Base-by-base conservation (phyloP, 2,329 filamentous ascomycete genomes). In the Bipolaris gigantea region DNA sequence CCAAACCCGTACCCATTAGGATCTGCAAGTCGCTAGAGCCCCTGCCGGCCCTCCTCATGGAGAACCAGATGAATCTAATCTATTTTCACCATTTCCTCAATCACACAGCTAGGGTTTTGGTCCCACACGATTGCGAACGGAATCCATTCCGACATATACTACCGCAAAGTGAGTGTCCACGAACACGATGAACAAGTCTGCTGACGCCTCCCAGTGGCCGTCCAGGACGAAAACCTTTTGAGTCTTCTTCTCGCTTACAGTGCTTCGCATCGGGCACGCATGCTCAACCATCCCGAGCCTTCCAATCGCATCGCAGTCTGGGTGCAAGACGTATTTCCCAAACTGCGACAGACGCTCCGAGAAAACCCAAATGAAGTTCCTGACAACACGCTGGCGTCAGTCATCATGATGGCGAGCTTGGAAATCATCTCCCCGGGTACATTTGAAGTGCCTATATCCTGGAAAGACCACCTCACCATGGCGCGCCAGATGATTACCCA, bases 351-450 rank as follows among this genome's bases (percentile, higher is more conserved):
- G 56, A 86, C 89, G 1, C 79, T 94, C 19, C 80, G 82, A 54
- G 50, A 62, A 2, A 81, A 86, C 49, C 59, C 65, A 5, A 60
- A 61, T 18, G 41, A 63, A 36, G 85, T 91, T 10, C 87, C 88
- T 0, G 86, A 91, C 61, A 84, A 85, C 15, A 89, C 88, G 50
- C 79, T 95, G 2, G 89, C 90, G 0, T 90, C 89, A 0, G 88
- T 90, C 7, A 92, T 95, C 58, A 92, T 94, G 88, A 82, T 95
- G 41, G 85, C 89, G 0, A 92, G 89, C 1, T 79, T 94, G 18
- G 89, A 94, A 67, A 93, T 94, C 52, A 87, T 94, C 45, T 91
- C 88, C 0, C 90, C 90, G 0, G 88, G 87, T 52, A 88, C 89
- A 0, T 93, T 94, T 67, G 89, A 89, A 49, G 86, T 90, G n/a